These are phyloP conservation scores for Cicer bijugum DNA, from an alignment of 306 rosid genomes.

Conservation along the genomic window DNA sequence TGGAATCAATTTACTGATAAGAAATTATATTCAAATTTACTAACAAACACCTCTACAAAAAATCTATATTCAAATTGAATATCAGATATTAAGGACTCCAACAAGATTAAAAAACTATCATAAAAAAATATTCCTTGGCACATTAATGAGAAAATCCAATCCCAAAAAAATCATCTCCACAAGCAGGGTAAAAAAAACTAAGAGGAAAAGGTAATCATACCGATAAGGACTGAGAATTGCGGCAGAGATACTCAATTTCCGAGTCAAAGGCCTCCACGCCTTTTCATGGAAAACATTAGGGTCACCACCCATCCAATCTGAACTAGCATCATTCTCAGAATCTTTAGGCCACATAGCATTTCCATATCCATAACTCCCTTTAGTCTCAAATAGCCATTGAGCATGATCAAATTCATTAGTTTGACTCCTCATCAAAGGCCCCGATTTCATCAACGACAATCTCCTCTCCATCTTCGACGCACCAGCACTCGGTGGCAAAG, in stretches of 20 bases:
- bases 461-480: constrained; percentile 63
- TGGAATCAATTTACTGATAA: constrained; percentile 3
- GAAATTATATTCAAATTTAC: background rate
- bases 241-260: constrained; percentile 63
- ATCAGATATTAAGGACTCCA: constrained; percentile 10
- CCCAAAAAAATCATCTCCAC: background rate
- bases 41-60: background rate
- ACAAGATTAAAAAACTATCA: constrained; percentile 21
- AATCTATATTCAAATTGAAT: constrained; percentile 2
- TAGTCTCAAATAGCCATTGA: constrained; percentile 68
- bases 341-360: constrained; percentile 79
- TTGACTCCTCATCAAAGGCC: constrained; percentile 49
- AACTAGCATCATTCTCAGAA: constrained; percentile 46
- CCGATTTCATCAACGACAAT: constrained; percentile 61
- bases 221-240: constrained; percentile 74
- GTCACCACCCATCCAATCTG: constrained; percentile 65
- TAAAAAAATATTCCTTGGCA: background rate
- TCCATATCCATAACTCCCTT: constrained; percentile 78
- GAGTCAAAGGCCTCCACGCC: constrained; percentile 67
- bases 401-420: constrained; percentile 60
- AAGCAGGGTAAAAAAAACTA: background rate
- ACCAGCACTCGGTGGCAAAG: constrained; percentile 46
- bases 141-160: background rate
- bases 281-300: constrained; percentile 60
- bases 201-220: constrained; percentile 45